Base-by-base conservation (phyloP, 108 stramenopile genomes). In the Fragilariopsis cylindrus region DNA sequence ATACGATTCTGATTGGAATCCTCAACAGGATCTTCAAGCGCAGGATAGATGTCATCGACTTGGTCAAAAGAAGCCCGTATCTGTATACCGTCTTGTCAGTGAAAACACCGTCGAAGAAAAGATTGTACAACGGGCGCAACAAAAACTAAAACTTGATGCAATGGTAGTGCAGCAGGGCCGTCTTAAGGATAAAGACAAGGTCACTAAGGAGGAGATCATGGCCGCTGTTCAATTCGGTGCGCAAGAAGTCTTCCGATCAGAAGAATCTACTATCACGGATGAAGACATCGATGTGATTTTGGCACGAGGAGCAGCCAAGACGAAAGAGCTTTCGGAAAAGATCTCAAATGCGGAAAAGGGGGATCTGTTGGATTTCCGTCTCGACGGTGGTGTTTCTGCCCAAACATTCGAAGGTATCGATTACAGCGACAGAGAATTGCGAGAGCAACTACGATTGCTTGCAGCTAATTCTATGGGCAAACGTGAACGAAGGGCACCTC, bases 141-240 rank as follows among this genome's bases (percentile, higher is more conserved):
- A 98, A 71, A 99, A 99, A 83, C 96, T 99, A 15, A 99, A 99
- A 70, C 96, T 99, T 41, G 99, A 99, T 81, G 98, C 98, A 11
- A 98, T 99, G 90, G 98, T 99, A 62, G 97, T 99, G 56, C 98
- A 99, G 79, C 93, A 94, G 60, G 97, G 96, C 7, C 89, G 96
- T 9, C 84, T 98, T 49, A 92, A 92, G 74, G 95, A 98, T 12
- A 89, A 92, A 70, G 95, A 95, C 77, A 93, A 93, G 67, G 79
- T 96, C 4, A 84, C 85, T 19, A 94, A 89, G 46, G 96, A 93
- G 19, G 96, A 96, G 46, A 87, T 96, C 45, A 87, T 96, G 91
- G 91, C 90, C 50, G 93, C 96, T 67, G 96, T 99, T 18, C 89
- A 95, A 21, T 99, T 98, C 68, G 99, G 99, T 21, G 98, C 99